Percentiles rank a stretch among this genome's conserved stretches.
Conservation (phyloP, 1,284 basidiomycete species). For the Abortiporus biennis region DNA sequence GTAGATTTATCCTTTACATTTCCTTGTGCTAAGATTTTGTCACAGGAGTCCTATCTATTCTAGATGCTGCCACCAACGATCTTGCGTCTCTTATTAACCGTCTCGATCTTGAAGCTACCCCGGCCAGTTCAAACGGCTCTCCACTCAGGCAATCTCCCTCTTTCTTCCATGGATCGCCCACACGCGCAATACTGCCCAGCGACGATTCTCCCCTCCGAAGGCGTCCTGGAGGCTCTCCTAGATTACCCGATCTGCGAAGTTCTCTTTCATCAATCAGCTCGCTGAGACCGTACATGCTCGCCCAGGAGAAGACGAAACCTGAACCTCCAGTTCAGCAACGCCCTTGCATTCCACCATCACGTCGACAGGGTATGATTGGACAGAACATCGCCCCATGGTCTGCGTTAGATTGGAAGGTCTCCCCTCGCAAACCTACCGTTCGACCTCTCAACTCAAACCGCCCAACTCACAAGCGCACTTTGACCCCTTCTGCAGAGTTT, state of each 20-base stretch:
- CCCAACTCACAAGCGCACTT: constrained; percentile 43
- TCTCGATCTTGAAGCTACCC: constrained; percentile 70
- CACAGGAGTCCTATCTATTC: constrained; percentile 58
- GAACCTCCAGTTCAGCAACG: constrained; percentile 13
- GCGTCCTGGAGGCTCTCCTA: constrained; percentile 19
- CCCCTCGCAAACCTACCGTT: constrained; percentile 34
- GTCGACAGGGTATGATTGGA: constrained; percentile 31
- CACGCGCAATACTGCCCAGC: constrained; percentile 8
- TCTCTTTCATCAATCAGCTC: constrained; percentile 48
- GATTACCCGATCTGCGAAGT: constrained; percentile 23
- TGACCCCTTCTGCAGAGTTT: constrained; percentile 45
- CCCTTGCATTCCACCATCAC: constrained; percentile 10
- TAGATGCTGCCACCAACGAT: constrained; percentile 73
- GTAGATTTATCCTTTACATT: constrained; percentile 20
- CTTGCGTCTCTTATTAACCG: constrained; percentile 69
- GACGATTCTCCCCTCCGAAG: constrained; percentile 36
- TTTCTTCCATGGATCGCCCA: constrained; percentile 9
- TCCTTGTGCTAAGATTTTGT: constrained; percentile 2
- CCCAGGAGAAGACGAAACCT: constrained; percentile 19
- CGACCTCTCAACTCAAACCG: constrained; percentile 18
- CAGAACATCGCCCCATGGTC: constrained; percentile 64
- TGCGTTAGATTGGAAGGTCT: constrained; percentile 39
- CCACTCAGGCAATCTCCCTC: constrained; percentile 29
- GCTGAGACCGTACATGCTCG: constrained; percentile 54
- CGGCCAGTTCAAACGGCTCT: constrained; percentile 39